phyloP scores from a whole-genome alignment of 352 stramenopile genomes.

The Globisporangium polare region DNA sequence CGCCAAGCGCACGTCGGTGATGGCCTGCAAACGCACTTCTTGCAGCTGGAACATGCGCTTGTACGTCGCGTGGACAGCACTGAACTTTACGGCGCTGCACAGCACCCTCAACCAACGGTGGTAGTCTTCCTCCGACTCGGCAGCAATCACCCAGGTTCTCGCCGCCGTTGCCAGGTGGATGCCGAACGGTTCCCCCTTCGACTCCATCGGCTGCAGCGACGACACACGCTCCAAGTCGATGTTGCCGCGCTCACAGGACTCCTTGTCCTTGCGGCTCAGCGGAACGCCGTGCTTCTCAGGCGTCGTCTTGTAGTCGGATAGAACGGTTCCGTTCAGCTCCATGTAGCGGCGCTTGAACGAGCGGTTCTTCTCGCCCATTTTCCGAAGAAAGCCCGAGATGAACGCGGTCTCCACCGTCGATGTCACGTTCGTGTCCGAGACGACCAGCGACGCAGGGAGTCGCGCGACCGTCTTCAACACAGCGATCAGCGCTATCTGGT shows the following conservation, averaged over 20 bases:
- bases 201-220: constrained; percentile 72
- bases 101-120: constrained; percentile 77
- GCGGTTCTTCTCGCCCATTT: constrained; percentile 81
- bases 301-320: constrained; percentile 87
- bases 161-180: constrained; percentile 75
- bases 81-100: constrained; percentile 78
- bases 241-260: constrained; percentile 54
- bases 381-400: constrained; percentile 73
- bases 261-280: constrained; percentile 69
- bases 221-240: constrained; percentile 84
- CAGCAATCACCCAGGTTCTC: constrained; percentile 72
- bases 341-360: constrained; percentile 84
- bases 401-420: constrained; percentile 6
- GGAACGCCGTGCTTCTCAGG: constrained; percentile 75
- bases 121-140: constrained; percentile 73
- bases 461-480: constrained; percentile 78
- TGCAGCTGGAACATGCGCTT: constrained; percentile 82
- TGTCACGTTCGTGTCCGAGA: constrained; percentile 33
- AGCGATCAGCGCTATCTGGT: constrained; percentile 75
- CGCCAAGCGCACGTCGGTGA: constrained; percentile 85
- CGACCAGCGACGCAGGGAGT: constrained; percentile 67
- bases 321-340: constrained; percentile 65
- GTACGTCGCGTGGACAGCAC: constrained; percentile 71
- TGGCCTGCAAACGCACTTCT: constrained; percentile 77
- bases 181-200: constrained; percentile 54